These are phyloP conservation scores for Thermothielavioides terrestris DNA, from an alignment of 495 filamentous ascomycete genomes.

Conservation along the genomic window DNA sequence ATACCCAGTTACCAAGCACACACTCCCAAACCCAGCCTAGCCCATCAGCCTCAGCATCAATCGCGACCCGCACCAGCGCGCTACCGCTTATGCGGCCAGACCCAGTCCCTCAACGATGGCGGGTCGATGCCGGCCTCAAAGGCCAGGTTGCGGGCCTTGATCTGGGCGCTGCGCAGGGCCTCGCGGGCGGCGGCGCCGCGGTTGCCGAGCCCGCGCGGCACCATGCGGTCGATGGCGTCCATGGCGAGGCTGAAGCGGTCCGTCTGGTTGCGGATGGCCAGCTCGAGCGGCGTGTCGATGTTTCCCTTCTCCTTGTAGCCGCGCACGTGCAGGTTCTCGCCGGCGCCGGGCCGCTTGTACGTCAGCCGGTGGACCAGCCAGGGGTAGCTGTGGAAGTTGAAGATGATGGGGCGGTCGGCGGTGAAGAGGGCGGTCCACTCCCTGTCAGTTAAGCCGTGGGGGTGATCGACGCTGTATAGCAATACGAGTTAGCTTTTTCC, in stretches of 20 bases:
- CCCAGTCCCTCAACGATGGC: slow-evolving; percentile 54
- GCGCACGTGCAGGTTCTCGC: slow-evolving; percentile 57
- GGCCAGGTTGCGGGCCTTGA: slow-evolving; percentile 48
- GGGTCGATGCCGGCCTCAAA: slow-evolving; percentile 60
- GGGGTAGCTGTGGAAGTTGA: slow-evolving; percentile 74
- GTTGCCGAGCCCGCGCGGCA: slow-evolving; percentile 45
- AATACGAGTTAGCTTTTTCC: too few species aligned
- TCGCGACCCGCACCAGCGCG: too few species aligned
- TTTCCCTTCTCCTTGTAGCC: slow-evolving; percentile 72
- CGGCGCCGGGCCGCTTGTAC: slow-evolving; percentile 56
- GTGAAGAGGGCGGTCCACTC: slow-evolving; percentile 62
- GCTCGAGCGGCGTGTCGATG: slow-evolving; percentile 65
- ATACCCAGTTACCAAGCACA: too few species aligned
- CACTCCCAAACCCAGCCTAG: too few species aligned
- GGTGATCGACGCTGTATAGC: slow-evolving; percentile 53
- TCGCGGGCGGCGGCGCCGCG: slow-evolving; percentile 50
- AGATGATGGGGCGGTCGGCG: slow-evolving; percentile 56
- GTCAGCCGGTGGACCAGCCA: slow-evolving; percentile 66
- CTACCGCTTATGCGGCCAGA: slow-evolving; percentile 45
- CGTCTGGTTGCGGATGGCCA: slow-evolving; percentile 62
- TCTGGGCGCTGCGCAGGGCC: slow-evolving; percentile 48
- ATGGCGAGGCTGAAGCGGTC: slow-evolving; percentile 65
- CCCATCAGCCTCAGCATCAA: slow-evolving; percentile 18
- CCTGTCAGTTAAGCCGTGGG: slow-evolving; percentile 54
- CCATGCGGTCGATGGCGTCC: slow-evolving; percentile 60